Conservation (phyloP, 345 rosid genomes). For the Eucalyptus microcorys region DNA sequence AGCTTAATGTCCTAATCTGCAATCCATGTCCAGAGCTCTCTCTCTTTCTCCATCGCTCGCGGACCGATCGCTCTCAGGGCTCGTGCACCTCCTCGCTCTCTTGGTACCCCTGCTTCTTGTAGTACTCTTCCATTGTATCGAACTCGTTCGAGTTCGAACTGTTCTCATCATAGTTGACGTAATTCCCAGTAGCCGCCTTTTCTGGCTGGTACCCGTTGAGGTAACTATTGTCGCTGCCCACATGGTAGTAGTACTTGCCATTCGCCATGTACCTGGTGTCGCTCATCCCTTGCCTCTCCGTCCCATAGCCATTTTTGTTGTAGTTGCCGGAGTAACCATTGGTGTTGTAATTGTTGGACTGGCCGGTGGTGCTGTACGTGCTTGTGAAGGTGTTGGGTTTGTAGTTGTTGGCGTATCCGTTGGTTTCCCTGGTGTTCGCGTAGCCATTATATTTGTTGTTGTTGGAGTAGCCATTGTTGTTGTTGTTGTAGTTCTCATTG, state of each 20-base stretch:
- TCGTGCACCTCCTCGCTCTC: constrained; percentile 8
- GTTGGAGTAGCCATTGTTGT: background rate
- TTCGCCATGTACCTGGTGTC: constrained; percentile 42
- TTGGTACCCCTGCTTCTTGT: constrained; percentile 20
- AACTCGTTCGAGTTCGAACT: constrained; percentile 12
- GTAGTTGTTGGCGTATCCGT: background rate
- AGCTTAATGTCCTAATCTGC: background rate
- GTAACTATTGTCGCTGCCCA: constrained; percentile 1
- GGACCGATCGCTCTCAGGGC: constrained; percentile 17
- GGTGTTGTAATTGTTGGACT: background rate
- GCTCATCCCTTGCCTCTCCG: constrained; percentile 46
- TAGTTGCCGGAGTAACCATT: background rate
- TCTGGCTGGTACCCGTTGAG: background rate
- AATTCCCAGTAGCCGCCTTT: background rate
- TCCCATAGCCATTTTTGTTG: constrained; percentile 6
- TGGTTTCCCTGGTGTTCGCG: background rate
- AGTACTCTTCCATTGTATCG: constrained; percentile 47
- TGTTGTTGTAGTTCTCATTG: background rate
- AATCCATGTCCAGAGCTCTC: background rate
- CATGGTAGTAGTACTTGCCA: constrained; percentile 25
- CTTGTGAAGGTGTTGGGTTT: background rate
- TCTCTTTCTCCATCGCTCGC: background rate
- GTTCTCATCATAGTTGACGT: background rate
- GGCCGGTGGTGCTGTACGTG: background rate
- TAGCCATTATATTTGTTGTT: background rate